Base-by-base conservation (phyloP, 805 yeast species). In the Suhomyces emberorum region DNA sequence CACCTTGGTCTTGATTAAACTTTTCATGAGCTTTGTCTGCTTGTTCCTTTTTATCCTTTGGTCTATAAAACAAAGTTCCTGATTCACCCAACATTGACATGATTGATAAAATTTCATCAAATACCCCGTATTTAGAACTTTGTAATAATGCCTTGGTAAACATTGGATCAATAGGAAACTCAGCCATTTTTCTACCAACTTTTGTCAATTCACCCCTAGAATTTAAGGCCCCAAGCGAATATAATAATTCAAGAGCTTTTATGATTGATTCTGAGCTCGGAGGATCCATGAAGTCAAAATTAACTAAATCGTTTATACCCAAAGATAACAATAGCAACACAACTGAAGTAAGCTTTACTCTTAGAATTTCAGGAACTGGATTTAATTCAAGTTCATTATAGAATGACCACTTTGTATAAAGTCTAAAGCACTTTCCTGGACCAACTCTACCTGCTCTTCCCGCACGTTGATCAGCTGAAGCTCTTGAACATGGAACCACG, bases 141-240 rank as follows among this genome's bases (percentile, higher is more conserved):
- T 78, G 64, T 9, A 91, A 57, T 21, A 93, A 55, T 5, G 81
- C 79, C 54, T 85, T 87, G 6, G 96, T 81, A 50, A 88, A 71
- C 70, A 86, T 86, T 3, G 97, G 97, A 47, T 88, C 95, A 44
- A 89, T 74, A 0, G 98, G 98, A 48, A 89, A 86, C 40, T 82
- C 88, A 1, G 96, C 83, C 96, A 93, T 89, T 43, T 77, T 76
- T 28, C 83, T 61, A 0, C 98, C 99, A 1, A 80, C 53, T 31
- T 75, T 67, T 0, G 98, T 91, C 26, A 93, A 63, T 34, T 76
- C 70, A 0, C 98, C 98, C 38, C 74, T 73, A 7, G 81, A 79
- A 47, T 85, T 88, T 37, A 93, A 61, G 0, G 97, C 98, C 0
- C 95, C 95, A 7, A 93, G 59, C 0, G 89, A 80, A 56, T 87